Evolutionary conservation across 2,329 filamentous ascomycete species (phyloP).

Genomic region (Fonsecaea monophora): DNA sequence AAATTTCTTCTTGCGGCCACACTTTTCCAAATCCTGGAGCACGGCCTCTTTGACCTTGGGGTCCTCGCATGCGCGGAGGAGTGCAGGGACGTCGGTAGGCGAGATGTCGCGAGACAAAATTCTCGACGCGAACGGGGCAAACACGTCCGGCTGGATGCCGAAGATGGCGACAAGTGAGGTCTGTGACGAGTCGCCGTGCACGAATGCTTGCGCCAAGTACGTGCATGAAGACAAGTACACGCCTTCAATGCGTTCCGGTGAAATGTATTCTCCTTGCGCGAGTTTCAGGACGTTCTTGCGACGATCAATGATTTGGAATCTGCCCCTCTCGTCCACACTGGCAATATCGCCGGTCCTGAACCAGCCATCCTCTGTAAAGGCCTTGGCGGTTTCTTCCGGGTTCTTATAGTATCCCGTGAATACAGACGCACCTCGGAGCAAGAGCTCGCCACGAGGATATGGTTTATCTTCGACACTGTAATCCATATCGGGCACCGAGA

Average conservation of each 20-base stretch:
- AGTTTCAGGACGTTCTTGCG: conserved; percentile 99
- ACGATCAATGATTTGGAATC: conserved; percentile 92
- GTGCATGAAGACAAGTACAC: conserved; percentile 83
- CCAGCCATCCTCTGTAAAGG: conserved; percentile 88
- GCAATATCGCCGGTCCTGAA: conserved; percentile 96
- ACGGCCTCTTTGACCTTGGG: conserved; percentile 76
- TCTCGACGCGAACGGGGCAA: conserved; percentile 80
- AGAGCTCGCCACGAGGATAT: conserved; percentile 84
- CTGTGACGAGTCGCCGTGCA: conserved; percentile 88
- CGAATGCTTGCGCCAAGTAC: conserved; percentile 79
- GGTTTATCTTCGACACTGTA: conserved; percentile 89
- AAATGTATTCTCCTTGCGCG: conserved; percentile 96
- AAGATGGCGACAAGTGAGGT: conserved; percentile 84
- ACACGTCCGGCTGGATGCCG: conserved; percentile 82
- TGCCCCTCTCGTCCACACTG: conserved; percentile 80
- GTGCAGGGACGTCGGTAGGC: conserved; percentile 68
- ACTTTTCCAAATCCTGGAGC: conserved; percentile 76
- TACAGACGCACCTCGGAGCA: conserved; percentile 78
- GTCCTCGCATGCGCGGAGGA: conserved; percentile 72
- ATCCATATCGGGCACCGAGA: conserved; percentile 92
- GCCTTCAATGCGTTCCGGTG: conserved; percentile 95
- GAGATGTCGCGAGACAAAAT: conserved; percentile 72
- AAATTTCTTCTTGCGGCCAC: conserved; percentile 84
- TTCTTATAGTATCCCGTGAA: conserved; percentile 93
- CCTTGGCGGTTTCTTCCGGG: conserved; percentile 81